phyloP scores from a whole-genome alignment of 805 yeast genomes.

The Candida patagonica region DNA sequence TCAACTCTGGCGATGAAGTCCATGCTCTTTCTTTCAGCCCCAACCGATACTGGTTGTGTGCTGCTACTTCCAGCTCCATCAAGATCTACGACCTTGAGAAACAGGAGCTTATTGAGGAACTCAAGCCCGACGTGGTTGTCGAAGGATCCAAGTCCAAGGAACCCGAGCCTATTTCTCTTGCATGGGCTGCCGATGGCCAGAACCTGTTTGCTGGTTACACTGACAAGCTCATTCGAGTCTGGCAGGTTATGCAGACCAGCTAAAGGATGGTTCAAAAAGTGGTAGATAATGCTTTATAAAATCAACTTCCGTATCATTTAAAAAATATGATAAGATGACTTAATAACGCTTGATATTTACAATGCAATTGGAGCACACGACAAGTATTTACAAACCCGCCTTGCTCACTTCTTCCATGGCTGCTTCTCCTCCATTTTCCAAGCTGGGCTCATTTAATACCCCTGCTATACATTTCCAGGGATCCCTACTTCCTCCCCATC shows the following conservation, averaged over 20 bases:
- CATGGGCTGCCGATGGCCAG: slow-evolving; percentile 99
- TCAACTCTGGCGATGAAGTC: slow-evolving; percentile 92
- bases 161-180: slow-evolving; percentile 95
- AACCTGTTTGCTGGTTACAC: slow-evolving; percentile 99
- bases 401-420: slow-evolving; percentile 39
- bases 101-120: slow-evolving; percentile 89
- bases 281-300: not conserved
- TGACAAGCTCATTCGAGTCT: slow-evolving; percentile 98
- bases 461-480: slow-evolving; percentile 84
- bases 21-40: slow-evolving; percentile 99
- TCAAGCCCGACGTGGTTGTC: slow-evolving; percentile 94
- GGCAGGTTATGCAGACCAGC: slow-evolving; percentile 88
- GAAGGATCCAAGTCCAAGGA: slow-evolving; percentile 79
- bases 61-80: slow-evolving; percentile 97
- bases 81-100: slow-evolving; percentile 97
- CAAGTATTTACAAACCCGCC: no score
- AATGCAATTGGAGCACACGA: no score
- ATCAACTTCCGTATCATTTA: not conserved
- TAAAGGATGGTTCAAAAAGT: slow-evolving; percentile 9
- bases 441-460: slow-evolving; percentile 54
- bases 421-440: slow-evolving; percentile 54
- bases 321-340: slow-evolving; percentile 3
- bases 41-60: slow-evolving; percentile 99
- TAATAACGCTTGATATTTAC: not conserved
- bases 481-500: slow-evolving; percentile 90